A percentile compares a stretch with the other conserved stretches of the same genome.
Evolutionary conservation across 2,329 filamentous ascomycete species (phyloP).

Genomic region (Alternaria brassicae): DNA sequence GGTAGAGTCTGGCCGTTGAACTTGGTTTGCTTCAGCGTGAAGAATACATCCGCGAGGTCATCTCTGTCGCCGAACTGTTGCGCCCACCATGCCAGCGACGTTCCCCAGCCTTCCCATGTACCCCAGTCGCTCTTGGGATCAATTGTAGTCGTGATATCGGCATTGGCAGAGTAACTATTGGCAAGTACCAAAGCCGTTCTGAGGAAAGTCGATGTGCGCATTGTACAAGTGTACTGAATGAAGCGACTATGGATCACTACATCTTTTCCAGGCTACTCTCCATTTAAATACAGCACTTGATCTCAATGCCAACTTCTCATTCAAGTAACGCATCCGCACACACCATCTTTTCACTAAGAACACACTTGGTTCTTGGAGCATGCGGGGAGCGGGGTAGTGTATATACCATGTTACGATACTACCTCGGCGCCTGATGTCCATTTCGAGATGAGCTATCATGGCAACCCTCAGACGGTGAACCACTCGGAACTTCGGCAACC

Average conservation of each 20-base stretch:
- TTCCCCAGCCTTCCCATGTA: slow-evolving; percentile 17
- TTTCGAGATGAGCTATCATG: neutral
- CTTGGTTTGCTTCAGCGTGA: slow-evolving; percentile 7
- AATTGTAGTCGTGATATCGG: slow-evolving; percentile 10
- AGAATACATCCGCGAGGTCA: slow-evolving; percentile 16
- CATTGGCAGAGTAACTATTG: slow-evolving; percentile 2
- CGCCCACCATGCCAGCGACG: slow-evolving; percentile 17
- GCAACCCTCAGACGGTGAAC: neutral
- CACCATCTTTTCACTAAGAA: neutral
- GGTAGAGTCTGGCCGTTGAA: slow-evolving; percentile 11
- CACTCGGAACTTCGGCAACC: neutral
- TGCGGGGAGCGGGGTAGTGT: slow-evolving; percentile 3
- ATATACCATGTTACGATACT: neutral
- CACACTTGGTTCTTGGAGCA: slow-evolving; percentile 1
- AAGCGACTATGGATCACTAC: neutral
- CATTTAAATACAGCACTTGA: neutral
- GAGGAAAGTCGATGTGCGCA: slow-evolving; percentile 8
- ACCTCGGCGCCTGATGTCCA: neutral
- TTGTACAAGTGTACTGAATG: neutral
- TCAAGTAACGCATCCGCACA: slow-evolving; percentile 3
- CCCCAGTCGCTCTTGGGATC: slow-evolving; percentile 16
- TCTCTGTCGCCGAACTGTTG: slow-evolving; percentile 12
- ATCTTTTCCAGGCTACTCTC: neutral
- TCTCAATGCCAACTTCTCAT: neutral
- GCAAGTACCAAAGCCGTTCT: slow-evolving; percentile 7